phyloP scores from a whole-genome alignment of 1,284 basidiomycete genomes.

The Ceratobasidium sp. region DNA sequence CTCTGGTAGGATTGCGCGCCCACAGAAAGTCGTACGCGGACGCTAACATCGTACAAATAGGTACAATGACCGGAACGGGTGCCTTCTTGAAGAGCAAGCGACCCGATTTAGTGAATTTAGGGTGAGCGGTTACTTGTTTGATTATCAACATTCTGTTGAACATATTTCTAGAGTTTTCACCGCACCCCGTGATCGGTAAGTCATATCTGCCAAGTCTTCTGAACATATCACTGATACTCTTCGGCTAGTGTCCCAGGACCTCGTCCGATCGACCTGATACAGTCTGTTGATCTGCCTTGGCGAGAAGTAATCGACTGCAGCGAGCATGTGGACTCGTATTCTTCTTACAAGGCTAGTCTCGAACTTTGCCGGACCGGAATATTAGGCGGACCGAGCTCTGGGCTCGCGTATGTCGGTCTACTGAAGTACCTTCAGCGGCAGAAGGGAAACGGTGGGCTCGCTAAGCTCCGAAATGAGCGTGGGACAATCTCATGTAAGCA shows the following conservation, averaged over 20 bases:
- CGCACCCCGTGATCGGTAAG: constrained; percentile 40
- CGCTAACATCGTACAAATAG: background rate
- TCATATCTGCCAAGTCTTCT: background rate
- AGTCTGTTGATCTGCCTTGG: constrained; percentile 44
- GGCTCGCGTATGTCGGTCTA: constrained; percentile 28
- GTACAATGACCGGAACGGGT: constrained; percentile 43
- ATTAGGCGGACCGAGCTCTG: constrained; percentile 38
- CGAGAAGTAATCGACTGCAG: constrained; percentile 42
- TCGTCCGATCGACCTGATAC: constrained; percentile 40
- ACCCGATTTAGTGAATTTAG: constrained; percentile 35
- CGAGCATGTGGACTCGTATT: constrained; percentile 36
- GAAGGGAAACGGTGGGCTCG: constrained; percentile 20
- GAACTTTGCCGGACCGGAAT: constrained; percentile 36
- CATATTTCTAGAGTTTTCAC: constrained; percentile 27
- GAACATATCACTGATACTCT: background rate
- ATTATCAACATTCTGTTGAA: background rate
- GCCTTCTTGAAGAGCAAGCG: constrained; percentile 31
- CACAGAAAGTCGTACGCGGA: background rate
- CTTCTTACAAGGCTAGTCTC: constrained; percentile 25
- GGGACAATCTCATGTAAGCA: constrained; percentile 35
- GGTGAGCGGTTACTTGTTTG: constrained; percentile 3
- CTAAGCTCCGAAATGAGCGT: constrained; percentile 13
- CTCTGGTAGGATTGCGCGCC: constrained; percentile 10
- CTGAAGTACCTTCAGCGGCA: constrained; percentile 32
- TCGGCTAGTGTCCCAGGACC: constrained; percentile 37